Evolutionary conservation across 2,329 filamentous ascomycete species (phyloP).

Genomic region (Lachnellula occidentalis): DNA sequence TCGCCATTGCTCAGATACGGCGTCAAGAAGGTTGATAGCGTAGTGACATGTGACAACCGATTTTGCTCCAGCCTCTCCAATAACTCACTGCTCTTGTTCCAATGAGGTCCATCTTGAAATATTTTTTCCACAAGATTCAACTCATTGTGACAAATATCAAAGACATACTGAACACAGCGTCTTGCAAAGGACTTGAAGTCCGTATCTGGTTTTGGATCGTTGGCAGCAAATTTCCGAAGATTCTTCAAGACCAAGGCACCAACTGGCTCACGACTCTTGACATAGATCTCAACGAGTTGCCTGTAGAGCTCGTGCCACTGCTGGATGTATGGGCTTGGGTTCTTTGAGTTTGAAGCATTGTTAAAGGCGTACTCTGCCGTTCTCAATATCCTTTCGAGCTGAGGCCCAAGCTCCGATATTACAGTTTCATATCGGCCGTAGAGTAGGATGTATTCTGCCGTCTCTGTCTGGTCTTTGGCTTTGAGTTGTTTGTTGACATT

Average conservation of each 20-base stretch:
- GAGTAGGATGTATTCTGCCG: slow-evolving; percentile 63
- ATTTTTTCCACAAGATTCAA: slow-evolving; percentile 24
- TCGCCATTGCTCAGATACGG: slow-evolving; percentile 26
- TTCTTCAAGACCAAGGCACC: slow-evolving; percentile 52
- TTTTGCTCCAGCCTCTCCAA: slow-evolving; percentile 26
- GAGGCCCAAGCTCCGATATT: slow-evolving; percentile 50
- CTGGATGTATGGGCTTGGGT: slow-evolving; percentile 53
- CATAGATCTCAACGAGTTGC: slow-evolving; percentile 49
- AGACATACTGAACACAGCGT: slow-evolving; percentile 25
- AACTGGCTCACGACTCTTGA: slow-evolving; percentile 44
- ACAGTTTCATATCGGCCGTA: slow-evolving; percentile 61
- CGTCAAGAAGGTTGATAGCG: slow-evolving; percentile 23
- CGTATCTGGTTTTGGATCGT: slow-evolving; percentile 22
- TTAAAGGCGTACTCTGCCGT: slow-evolving; percentile 40
- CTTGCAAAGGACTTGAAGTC: slow-evolving; percentile 29
- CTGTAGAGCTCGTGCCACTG: slow-evolving; percentile 52
- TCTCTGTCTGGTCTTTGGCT: slow-evolving; percentile 62
- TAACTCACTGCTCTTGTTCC: slow-evolving; percentile 25
- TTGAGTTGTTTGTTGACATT: slow-evolving; percentile 57
- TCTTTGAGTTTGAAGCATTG: slow-evolving; percentile 62
- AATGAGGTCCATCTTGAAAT: slow-evolving; percentile 27
- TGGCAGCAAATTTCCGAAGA: slow-evolving; percentile 38
- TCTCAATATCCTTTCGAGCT: slow-evolving; percentile 52
- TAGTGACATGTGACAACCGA: slow-evolving; percentile 25
- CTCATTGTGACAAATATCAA: slow-evolving; percentile 31